Conservation (phyloP, 2,329 filamentous ascomycete genomes). For the Ophiocordyceps camponoti-leonardi region DNA sequence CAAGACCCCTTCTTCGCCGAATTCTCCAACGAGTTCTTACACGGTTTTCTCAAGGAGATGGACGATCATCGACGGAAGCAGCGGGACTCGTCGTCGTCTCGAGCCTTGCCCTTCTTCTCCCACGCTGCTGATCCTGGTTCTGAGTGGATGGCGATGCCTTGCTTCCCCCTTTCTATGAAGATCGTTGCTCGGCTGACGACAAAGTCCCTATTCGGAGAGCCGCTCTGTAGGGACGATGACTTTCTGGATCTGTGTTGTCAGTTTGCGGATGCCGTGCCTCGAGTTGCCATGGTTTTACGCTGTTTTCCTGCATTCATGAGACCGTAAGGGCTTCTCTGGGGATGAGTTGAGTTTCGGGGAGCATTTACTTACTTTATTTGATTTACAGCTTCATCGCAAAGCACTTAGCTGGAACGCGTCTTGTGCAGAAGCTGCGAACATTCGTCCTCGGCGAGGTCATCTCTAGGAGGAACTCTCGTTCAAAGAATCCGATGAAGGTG, state of each 20-base stretch:
- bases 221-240: conserved; percentile 2
- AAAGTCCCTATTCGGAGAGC: conserved; percentile 3
- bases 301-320: conserved; percentile 1
- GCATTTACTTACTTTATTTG: not conserved
- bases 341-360: not conserved
- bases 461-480: conserved; percentile 1
- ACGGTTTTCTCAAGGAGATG: conserved; percentile 3
- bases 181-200: conserved; percentile 4
- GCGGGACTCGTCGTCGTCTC: not conserved
- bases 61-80: not conserved
- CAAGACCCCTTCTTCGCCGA: conserved; percentile 4
- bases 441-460: conserved; percentile 2
- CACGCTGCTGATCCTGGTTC: not conserved
- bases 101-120: not conserved
- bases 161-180: conserved; percentile 4
- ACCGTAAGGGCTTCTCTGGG: not conserved
- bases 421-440: conserved; percentile 1
- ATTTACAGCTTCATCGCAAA: conserved; percentile 1
- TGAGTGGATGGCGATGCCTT: conserved; percentile 2
- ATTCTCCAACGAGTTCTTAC: conserved; percentile 3
- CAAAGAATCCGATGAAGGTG: conserved; percentile 4
- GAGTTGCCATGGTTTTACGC: conserved; percentile 3
- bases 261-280: conserved; percentile 3
- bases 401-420: not conserved
- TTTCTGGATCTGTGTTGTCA: conserved; percentile 4